Base-by-base conservation (phyloP, 805 yeast species). In the Cyberlindnera misumaiensis region DNA sequence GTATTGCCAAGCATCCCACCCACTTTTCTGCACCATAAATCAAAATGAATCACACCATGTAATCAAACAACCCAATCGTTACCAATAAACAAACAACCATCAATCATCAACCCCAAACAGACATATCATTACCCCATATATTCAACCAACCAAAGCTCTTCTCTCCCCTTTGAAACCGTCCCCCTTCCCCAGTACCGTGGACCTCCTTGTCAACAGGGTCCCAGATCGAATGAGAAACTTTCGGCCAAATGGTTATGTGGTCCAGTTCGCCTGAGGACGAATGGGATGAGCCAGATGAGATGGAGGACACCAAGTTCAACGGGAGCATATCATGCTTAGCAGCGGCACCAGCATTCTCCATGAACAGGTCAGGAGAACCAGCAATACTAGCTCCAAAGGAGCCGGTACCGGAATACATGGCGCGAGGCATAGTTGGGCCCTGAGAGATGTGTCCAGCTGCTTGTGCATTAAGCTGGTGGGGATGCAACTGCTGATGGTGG, bases 41-140 rank as follows among this genome's bases (percentile, higher is more conserved):
- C 18, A 17, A 13, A 15, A 29, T 14, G 17, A 29, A 29, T 29
- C 31, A 29, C 31, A 29, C 18, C 31, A 13, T 14, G 15, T 15
- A 29, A 15, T 29, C 18, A 29, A 29, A 29, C 31, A 15, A 14
- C 5, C 24, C 24, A 20, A 20, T 20, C 24, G 24, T 20, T 6
- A 20, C 24, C 24, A 8, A 20, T 30, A 30, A 16, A 13, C 17
- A 18, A 16, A 30, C 33, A 30, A 30, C 33, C 33, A 30, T 20
- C 16, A 15, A 22, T 22, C 8, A 27, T 46, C 33, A 54, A 30
- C 50, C 51, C 59, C 59, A 54, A 41, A 54, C 59, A 11, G 56
- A 53, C 59, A 52, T 54, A 39, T 54, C 59, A 36, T 38, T 51
- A 24, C 57, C 56, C 59, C 59, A 54, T 30, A 54, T 54, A 34